Evolutionary conservation across 202 grass and related monocot species (phyloP).

Genomic region (Setaria italica): DNA sequence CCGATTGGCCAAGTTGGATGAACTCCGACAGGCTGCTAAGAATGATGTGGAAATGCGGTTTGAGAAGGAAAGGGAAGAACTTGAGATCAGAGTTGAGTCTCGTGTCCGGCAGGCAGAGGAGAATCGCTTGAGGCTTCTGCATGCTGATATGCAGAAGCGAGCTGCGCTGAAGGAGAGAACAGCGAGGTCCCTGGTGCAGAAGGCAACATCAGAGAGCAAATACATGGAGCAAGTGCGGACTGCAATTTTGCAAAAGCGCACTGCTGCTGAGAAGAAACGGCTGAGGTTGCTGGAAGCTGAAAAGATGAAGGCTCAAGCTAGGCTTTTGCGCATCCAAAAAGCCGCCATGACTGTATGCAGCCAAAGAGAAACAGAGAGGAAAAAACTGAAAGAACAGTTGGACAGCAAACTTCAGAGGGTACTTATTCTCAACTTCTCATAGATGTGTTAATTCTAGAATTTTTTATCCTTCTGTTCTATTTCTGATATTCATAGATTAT

Average conservation of each 20-base stretch:
- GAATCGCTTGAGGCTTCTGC: constrained; percentile 77
- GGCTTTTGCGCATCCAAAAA: constrained; percentile 61
- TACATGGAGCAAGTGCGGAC: constrained; percentile 79
- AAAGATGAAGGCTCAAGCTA: constrained; percentile 77
- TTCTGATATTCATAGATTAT: constrained; percentile 21
- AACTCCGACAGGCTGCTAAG: constrained; percentile 86
- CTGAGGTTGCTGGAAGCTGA: constrained; percentile 85
- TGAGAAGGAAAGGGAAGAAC: constrained; percentile 90
- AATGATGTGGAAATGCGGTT: constrained; percentile 77
- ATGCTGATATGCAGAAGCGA: constrained; percentile 67
- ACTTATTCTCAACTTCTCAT: constrained; percentile 17
- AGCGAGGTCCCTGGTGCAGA: constrained; percentile 67
- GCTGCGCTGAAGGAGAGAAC: constrained; percentile 84
- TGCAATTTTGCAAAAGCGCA: constrained; percentile 76
- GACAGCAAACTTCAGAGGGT: constrained; percentile 86
- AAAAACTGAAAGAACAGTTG: constrained; percentile 87
- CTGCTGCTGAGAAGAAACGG: constrained; percentile 90
- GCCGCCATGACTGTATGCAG: constrained; percentile 82
- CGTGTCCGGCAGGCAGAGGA: constrained; percentile 82
- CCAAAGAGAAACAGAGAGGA: constrained; percentile 80
- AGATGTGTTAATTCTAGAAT: constrained; percentile 22
- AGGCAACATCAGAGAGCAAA: constrained; percentile 68
- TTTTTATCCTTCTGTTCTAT: constrained; percentile 15
- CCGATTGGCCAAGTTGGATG: constrained; percentile 81
- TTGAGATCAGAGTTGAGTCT: constrained; percentile 83